Evolutionary conservation across 208 protist species (phyloP).

Genomic region (Trypanosoma cruzi): DNA sequence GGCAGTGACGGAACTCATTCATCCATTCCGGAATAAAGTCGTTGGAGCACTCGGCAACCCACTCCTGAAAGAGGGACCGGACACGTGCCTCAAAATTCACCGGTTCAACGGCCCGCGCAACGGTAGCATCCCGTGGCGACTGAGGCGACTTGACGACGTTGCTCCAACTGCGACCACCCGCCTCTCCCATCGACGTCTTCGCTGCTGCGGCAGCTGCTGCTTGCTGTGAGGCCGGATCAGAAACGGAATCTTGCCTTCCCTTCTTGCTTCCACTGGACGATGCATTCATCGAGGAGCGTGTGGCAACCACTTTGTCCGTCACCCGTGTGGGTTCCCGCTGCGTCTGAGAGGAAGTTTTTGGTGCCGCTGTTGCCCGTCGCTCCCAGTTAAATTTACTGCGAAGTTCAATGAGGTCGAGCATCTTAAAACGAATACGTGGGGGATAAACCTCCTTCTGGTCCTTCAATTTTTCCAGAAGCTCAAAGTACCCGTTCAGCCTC

Average conservation of each 20-base stretch:
- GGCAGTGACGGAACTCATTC: conserved; percentile 70
- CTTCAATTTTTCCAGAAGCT: conserved; percentile 49
- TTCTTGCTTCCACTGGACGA: conserved; percentile 21
- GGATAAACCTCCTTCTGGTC: conserved; percentile 60
- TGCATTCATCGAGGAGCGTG: conserved; percentile 10
- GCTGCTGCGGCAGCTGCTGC: conserved; percentile 6
- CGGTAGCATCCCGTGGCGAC: background rate
- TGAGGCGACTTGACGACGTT: conserved; percentile 22
- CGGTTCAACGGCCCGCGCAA: conserved; percentile 16
- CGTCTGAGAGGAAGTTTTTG: conserved; percentile 5
- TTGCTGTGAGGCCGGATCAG: conserved; percentile 18
- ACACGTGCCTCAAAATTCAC: conserved; percentile 79
- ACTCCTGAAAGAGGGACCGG: conserved; percentile 68
- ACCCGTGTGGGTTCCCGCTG: conserved; percentile 18
- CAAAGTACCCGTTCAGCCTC: conserved; percentile 62
- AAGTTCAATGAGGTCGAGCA: conserved; percentile 89
- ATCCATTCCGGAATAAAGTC: conserved; percentile 85
- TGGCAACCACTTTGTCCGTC: background rate
- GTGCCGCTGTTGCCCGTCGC: conserved; percentile 21
- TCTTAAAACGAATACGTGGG: conserved; percentile 86
- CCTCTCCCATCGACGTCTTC: conserved; percentile 3
- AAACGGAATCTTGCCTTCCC: conserved; percentile 12
- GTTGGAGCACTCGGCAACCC: conserved; percentile 75
- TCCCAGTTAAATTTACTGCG: conserved; percentile 42
- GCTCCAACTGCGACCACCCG: conserved; percentile 17